Percentiles rank a stretch among this genome's conserved stretches.
Conservation (phyloP, 306 rosid species). For the Prunus campanulata region DNA sequence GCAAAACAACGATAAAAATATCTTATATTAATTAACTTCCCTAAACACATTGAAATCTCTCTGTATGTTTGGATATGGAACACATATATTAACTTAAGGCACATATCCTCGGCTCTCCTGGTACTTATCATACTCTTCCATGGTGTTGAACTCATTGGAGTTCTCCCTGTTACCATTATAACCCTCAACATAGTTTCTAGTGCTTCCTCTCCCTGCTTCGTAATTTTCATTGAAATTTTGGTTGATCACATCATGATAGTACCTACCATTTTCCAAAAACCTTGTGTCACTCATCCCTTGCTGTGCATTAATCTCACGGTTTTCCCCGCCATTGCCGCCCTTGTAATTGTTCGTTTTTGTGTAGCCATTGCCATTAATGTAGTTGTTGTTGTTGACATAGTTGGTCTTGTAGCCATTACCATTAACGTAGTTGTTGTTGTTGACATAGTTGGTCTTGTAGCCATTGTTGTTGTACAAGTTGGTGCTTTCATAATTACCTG, state of each 20-base stretch:
- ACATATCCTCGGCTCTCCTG: slow-evolving; percentile 42
- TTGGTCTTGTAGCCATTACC: slow-evolving; percentile 2
- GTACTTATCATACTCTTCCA: slow-evolving; percentile 79
- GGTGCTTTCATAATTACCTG: slow-evolving; percentile 23
- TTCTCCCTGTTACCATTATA: slow-evolving; percentile 28
- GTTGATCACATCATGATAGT: slow-evolving; percentile 26
- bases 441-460: neutral
- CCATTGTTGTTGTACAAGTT: slow-evolving; percentile 17
- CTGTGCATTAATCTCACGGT: slow-evolving; percentile 29
- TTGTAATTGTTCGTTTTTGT: slow-evolving; percentile 18
- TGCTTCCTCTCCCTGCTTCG: slow-evolving; percentile 35
- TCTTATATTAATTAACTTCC: neutral
- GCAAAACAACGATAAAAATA: neutral
- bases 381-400: slow-evolving; percentile 21
- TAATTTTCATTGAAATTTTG: slow-evolving; percentile 23
- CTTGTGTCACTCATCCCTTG: slow-evolving; percentile 91
- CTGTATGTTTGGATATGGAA: neutral
- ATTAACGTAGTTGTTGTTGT: too few species aligned
- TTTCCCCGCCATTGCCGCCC: neutral
- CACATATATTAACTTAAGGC: slow-evolving; percentile 27
- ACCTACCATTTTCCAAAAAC: slow-evolving; percentile 59
- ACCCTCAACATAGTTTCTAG: slow-evolving; percentile 22
- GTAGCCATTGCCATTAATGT: slow-evolving; percentile 11
- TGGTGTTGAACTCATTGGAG: slow-evolving; percentile 47
- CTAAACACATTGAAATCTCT: neutral